These are phyloP conservation scores for Euclidium syriacum DNA, from an alignment of 345 rosid genomes.

Conservation along the genomic window DNA sequence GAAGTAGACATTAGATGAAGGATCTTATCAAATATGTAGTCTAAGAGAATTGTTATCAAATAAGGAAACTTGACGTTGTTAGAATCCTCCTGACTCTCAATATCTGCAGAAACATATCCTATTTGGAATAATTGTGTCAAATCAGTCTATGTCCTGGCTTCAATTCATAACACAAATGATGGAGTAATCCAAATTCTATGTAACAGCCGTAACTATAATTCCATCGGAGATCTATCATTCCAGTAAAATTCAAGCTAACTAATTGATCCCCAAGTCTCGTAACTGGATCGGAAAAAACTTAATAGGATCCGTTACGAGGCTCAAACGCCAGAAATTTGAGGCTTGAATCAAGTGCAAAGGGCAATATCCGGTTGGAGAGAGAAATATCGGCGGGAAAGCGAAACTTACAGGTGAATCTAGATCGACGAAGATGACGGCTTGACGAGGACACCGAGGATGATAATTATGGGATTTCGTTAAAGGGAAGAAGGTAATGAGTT, in stretches of 20 bases:
- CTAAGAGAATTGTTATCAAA: too few species aligned
- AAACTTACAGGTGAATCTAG: constrained; percentile 1
- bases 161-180: background rate
- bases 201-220: background rate
- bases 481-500: background rate
- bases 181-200: background rate
- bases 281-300: too few species aligned
- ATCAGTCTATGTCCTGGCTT: background rate
- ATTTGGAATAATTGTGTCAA: background rate
- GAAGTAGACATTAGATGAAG: background rate
- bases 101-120: background rate
- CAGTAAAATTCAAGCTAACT: background rate
- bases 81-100: background rate
- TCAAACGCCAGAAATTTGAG: background rate
- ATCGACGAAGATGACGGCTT: too few species aligned
- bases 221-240: background rate
- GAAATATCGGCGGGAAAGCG: background rate
- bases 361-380: too few species aligned
- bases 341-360: background rate
- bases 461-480: background rate
- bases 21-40: background rate
- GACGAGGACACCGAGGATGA: too few species aligned
- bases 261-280: background rate
- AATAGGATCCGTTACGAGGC: background rate
- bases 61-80: background rate